These are phyloP conservation scores for Suillus subalutaceus DNA, from an alignment of 768 basidiomycete genomes.

Conservation along the genomic window DNA sequence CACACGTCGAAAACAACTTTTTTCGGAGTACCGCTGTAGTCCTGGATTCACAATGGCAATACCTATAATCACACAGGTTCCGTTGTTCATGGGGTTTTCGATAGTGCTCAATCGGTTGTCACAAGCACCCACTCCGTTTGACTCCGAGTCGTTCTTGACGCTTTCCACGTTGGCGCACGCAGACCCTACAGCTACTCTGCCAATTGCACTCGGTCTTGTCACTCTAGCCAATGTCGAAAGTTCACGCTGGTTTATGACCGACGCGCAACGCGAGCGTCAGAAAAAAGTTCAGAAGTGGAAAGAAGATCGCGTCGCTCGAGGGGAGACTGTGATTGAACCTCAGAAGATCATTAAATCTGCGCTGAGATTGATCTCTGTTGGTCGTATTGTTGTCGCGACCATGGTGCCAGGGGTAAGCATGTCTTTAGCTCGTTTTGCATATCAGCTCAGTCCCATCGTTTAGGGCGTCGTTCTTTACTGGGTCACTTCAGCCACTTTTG, in stretches of 20 bases:
- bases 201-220: constrained; percentile 70
- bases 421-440: constrained; percentile 7
- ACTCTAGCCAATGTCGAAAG: constrained; percentile 83
- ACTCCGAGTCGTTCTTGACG: constrained; percentile 77
- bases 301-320: constrained; percentile 44
- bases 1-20: constrained; percentile 59
- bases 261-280: constrained; percentile 55
- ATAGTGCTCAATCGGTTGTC: constrained; percentile 59
- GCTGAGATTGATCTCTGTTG: constrained; percentile 60
- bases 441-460: constrained; percentile 10
- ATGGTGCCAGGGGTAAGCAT: constrained; percentile 69
- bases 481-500: constrained; percentile 76
- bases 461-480: constrained; percentile 73
- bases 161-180: constrained; percentile 70
- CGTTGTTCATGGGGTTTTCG: constrained; percentile 71
- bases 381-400: constrained; percentile 67
- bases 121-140: constrained; percentile 63
- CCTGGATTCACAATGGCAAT: constrained; percentile 59
- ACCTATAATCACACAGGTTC: constrained; percentile 69
- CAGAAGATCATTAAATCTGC: constrained; percentile 54
- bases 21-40: constrained; percentile 57
- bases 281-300: constrained; percentile 50
- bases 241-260: constrained; percentile 69
- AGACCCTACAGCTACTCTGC: constrained; percentile 70
- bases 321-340: constrained; percentile 48